phyloP scores from a whole-genome alignment of 352 stramenopile species.

The Lagenidium sp. region DNA sequence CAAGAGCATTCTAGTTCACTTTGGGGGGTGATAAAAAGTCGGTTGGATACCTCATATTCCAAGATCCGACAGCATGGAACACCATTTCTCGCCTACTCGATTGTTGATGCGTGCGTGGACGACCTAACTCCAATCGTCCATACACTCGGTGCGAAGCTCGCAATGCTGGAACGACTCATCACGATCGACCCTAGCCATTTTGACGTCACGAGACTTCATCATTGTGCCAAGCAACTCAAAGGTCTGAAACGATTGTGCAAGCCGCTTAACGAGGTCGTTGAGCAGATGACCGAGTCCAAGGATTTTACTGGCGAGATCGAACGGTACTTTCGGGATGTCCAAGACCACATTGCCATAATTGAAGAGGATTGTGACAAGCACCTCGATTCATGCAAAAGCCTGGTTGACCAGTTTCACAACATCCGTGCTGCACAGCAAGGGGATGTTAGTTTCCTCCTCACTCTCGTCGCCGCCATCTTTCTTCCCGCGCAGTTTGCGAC shows the following conservation, averaged over 20 bases:
- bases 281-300: conserved; percentile 57
- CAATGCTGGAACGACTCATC: conserved; percentile 59
- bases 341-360: conserved; percentile 77
- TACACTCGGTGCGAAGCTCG: conserved; percentile 60
- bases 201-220: conserved; percentile 40
- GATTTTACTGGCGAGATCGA: conserved; percentile 64
- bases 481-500: conserved; percentile 83
- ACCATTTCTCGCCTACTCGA: conserved; percentile 65
- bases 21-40: conserved; percentile 50
- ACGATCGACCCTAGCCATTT: conserved; percentile 47
- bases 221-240: conserved; percentile 63
- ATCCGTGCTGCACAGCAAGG: conserved; percentile 51
- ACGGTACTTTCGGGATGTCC: conserved; percentile 78
- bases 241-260: conserved; percentile 67
- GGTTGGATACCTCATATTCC: conserved; percentile 71
- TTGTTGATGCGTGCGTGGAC: conserved; percentile 78
- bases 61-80: conserved; percentile 73
- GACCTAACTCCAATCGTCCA: conserved; percentile 70
- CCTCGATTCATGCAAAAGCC: conserved; percentile 49
- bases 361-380: conserved; percentile 77
- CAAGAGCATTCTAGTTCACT: conserved; percentile 39
- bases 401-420: conserved; percentile 66
- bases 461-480: conserved; percentile 75
- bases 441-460: conserved; percentile 75
- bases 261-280: conserved; percentile 59